These are phyloP conservation scores for Suillus lakei DNA, from an alignment of 768 basidiomycete species.

Conservation along the genomic window DNA sequence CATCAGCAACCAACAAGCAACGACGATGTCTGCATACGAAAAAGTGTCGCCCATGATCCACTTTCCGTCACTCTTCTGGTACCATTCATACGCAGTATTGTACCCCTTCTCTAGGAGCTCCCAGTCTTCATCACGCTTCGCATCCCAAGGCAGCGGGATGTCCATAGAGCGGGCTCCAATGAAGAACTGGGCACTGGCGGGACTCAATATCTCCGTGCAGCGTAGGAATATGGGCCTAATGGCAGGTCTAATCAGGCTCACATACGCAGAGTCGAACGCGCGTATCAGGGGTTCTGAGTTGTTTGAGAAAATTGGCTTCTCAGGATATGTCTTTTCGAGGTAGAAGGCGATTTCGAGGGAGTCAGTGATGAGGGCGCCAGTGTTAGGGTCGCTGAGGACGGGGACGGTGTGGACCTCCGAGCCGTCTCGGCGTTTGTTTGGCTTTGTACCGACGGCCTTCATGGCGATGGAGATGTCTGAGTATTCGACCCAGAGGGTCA, in stretches of 20 bases:
- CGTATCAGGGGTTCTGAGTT: constrained; percentile 28
- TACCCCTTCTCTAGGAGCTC: constrained; percentile 19
- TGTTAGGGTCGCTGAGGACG: constrained; percentile 39
- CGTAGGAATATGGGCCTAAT: constrained; percentile 27
- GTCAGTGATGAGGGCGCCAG: constrained; percentile 33
- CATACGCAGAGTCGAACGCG: constrained; percentile 18
- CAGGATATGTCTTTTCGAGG: constrained; percentile 40
- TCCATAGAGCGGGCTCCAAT: constrained; percentile 35
- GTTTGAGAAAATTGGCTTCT: constrained; percentile 32
- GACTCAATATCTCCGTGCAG: constrained; percentile 32
- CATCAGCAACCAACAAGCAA: constrained; percentile 16
- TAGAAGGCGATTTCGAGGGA: constrained; percentile 40
- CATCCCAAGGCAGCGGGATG: constrained; percentile 43
- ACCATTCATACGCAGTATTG: constrained; percentile 20
- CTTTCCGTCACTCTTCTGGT: constrained; percentile 27
- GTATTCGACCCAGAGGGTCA: constrained; percentile 40
- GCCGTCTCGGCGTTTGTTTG: constrained; percentile 24
- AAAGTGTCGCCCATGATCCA: constrained; percentile 15
- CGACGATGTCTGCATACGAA: constrained; percentile 12
- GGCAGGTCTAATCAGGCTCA: not conserved
- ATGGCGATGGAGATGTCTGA: constrained; percentile 34
- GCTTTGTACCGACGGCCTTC: constrained; percentile 31
- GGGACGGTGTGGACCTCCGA: constrained; percentile 35
- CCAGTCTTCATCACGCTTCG: constrained; percentile 36
- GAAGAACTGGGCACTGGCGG: constrained; percentile 44